Evolutionary conservation across 2,329 filamentous ascomycete genomes (phyloP), one percentile per base, ranked within the genome.

Genomic region (Aspergillus caelatus): DNA sequence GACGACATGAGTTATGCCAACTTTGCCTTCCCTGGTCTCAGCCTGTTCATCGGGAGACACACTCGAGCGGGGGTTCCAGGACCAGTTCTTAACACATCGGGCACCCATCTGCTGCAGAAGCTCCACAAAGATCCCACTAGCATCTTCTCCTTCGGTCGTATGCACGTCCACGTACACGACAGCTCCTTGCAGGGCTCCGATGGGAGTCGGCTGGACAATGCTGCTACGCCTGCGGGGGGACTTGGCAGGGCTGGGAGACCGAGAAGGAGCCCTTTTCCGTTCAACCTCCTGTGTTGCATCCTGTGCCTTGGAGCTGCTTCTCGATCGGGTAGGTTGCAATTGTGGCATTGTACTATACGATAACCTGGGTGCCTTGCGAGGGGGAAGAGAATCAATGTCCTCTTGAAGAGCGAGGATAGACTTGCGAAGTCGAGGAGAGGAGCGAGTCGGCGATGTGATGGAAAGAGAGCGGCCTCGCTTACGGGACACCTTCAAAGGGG

Each of bases 1-100:
- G 8, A 97, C 88, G 9, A 97, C 91, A 73, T 97, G 93, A 0
- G 93, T 96, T 70, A 96, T 92, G 6, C 89, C 91, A 63, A 92
- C 81, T 74, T 88, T 90, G 56, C 72, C 71, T 16, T 78, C 74
- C 56, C 72, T 74, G 6, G 74, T 67, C 11, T 76, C 74, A n/a
- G 67, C 69, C 2, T 67, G 71, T 52, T 76, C 76, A 21, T 71
- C 70, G 8, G 75, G 77, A 7, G 74, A 77, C 23, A 79, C 57
- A 65, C 79, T 81, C 21, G 76, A 69, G n/a, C 76, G 72, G n/a
- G 88, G 87, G 71, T 89, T 90, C 89, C 91, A 94, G 52, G 82
- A 81, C 92, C 92, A 95, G 16, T 83, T 84, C 77, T 89, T 91
- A 50, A 94, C 85, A 70, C 91, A 93, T 53, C 87, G 86, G 23